A percentile compares a stretch with the other conserved stretches of the same genome.
These are phyloP conservation scores for Bryoerythrophyllum caledonicum DNA, from an alignment of 225 moss, liverwort and hornwort genomes.

Conservation along the genomic window DNA sequence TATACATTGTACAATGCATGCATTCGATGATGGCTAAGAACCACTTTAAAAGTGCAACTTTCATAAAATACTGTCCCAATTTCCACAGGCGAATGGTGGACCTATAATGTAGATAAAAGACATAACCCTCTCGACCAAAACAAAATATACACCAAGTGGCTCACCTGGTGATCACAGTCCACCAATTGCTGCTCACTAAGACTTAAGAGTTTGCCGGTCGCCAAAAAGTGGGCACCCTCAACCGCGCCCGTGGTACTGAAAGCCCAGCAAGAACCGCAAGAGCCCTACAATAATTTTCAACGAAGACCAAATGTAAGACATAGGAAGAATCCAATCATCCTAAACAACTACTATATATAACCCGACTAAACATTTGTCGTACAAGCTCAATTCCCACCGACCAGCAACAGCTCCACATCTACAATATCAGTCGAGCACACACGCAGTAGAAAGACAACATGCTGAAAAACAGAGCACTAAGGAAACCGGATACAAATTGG, in stretches of 20 bases:
- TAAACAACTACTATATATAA: not conserved
- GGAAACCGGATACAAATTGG: not conserved
- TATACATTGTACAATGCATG: not conserved
- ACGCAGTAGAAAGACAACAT: not conserved
- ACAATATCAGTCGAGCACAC: not conserved
- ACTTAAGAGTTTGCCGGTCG: conserved; percentile 85
- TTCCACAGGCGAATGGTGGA: not conserved
- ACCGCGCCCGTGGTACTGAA: conserved; percentile 93
- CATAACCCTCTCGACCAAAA: not conserved
- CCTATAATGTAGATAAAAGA: not conserved
- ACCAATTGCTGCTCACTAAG: conserved; percentile 97
- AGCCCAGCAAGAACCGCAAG: conserved; percentile 97
- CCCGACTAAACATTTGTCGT: not conserved
- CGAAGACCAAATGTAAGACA: not conserved
- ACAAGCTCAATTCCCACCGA: not conserved
- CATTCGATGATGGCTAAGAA: not conserved
- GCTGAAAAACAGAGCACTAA: not conserved
- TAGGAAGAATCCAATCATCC: not conserved
- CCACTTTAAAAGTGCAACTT: not conserved
- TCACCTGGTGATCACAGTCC: conserved; percentile 93
- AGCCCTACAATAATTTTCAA: conserved; percentile 48
- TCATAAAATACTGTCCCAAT: not conserved
- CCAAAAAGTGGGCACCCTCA: conserved; percentile 79
- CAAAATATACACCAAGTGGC: conserved; percentile 4
- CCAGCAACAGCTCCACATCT: not conserved